These are phyloP conservation scores for Saccharomyces cerevisiae DNA, from an alignment of 805 yeast species.

Conservation along the genomic window DNA sequence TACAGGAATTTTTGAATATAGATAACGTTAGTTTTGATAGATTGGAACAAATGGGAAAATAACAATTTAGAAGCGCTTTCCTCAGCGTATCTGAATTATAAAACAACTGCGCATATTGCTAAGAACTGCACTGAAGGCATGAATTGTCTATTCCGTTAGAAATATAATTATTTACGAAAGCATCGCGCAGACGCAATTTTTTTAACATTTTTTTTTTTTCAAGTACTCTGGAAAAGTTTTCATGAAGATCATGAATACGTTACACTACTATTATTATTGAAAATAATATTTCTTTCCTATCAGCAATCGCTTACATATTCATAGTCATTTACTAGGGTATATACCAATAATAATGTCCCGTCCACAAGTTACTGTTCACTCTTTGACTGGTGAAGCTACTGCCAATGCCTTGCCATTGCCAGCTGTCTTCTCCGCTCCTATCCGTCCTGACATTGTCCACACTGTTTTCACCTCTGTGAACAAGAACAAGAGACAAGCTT, in stretches of 20 bases:
- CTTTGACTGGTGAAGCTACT: conserved; percentile 81
- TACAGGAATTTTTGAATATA: not conserved
- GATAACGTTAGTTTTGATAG: not conserved
- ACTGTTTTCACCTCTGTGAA: conserved; percentile 95
- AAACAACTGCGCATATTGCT: not conserved
- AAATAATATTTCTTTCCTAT: not conserved
- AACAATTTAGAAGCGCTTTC: not conserved
- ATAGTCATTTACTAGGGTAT: not conserved
- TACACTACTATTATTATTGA: not conserved
- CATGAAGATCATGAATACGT: not conserved
- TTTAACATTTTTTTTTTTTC: not conserved
- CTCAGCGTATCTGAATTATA: not conserved
- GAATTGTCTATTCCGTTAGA: not conserved
- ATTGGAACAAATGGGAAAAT: not conserved
- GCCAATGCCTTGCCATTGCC: conserved; percentile 84
- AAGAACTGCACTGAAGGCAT: not conserved
- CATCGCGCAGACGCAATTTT: not conserved
- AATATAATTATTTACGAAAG: not conserved
- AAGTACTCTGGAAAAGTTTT: not conserved
- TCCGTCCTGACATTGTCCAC: conserved; percentile 99
- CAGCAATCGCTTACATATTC: not conserved
- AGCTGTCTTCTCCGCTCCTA: conserved; percentile 98
- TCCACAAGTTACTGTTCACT: conserved; percentile 95
- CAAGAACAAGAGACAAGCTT: conserved; percentile 99
- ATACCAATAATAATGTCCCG: conserved; percentile 43